Conservation (phyloP, 1,139 yeast genomes). For the Entelexis sorbosivorans region DNA sequence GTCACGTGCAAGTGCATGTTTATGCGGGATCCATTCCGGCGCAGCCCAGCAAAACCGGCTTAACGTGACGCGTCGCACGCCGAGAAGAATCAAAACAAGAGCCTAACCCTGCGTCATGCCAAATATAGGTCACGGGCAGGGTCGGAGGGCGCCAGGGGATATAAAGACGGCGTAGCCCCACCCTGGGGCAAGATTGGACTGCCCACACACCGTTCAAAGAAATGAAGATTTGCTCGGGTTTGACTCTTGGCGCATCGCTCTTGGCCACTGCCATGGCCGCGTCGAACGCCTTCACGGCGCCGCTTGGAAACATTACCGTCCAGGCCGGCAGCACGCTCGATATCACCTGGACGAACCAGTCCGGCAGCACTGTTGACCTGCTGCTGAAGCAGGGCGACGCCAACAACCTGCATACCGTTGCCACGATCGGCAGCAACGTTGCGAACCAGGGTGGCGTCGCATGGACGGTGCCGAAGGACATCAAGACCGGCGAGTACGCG, state of each 20-base stretch:
- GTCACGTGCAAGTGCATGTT: neutral
- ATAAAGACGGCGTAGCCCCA: neutral
- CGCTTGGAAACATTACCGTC: conserved; percentile 26
- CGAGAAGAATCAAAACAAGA: conserved; percentile 1
- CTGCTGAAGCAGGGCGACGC: conserved; percentile 30
- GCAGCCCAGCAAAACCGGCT: neutral
- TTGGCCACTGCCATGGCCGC: conserved; percentile 16
- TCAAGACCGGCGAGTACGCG: conserved; percentile 31
- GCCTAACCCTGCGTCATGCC: conserved; percentile 3
- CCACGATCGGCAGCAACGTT: conserved; percentile 30
- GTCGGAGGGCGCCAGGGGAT: neutral
- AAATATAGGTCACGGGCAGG: conserved; percentile 3
- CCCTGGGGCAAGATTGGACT: neutral
- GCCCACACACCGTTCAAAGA: neutral
- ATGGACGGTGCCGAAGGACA: conserved; percentile 31
- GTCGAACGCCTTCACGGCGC: conserved; percentile 29
- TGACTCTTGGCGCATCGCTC: neutral
- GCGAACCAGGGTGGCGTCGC: conserved; percentile 33
- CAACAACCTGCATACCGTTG: conserved; percentile 28
- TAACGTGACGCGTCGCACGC: conserved; percentile 4
- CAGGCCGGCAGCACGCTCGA: conserved; percentile 30
- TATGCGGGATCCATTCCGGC: neutral
- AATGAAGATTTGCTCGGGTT: neutral
- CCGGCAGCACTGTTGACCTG: conserved; percentile 29
- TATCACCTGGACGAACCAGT: conserved; percentile 31